Evolutionary conservation across 1,139 yeast species (phyloP).

Genomic region (Meyerozyma sp.): DNA sequence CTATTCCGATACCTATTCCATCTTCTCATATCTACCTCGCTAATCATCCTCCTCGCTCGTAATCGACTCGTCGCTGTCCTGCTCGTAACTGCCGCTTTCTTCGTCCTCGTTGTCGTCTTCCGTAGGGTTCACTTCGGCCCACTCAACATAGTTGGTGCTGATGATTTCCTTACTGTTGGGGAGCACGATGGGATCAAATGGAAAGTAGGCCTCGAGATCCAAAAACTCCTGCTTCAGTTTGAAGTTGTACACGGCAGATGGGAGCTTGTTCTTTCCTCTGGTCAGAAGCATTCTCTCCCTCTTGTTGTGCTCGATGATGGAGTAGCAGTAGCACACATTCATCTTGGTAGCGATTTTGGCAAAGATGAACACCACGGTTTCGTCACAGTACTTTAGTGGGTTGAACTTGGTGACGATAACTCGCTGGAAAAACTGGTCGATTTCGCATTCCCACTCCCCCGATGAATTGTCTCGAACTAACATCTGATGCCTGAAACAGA

Average conservation of each 20-base stretch:
- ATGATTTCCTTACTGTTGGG: conserved; percentile 51
- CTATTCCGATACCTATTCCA: too few relatives aligned
- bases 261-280: conserved; percentile 20
- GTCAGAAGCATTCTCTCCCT: conserved; percentile 50
- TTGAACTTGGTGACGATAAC: conserved; percentile 84
- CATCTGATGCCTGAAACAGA: conserved; percentile 75
- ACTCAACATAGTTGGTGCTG: conserved; percentile 59
- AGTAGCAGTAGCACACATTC: conserved; percentile 88
- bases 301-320: conserved; percentile 87
- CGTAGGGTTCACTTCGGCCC: conserved; percentile 53
- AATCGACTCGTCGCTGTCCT: conserved; percentile 6
- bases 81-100: conserved; percentile 22
- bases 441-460: conserved; percentile 70
- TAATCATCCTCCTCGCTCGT: conserved; percentile 6
- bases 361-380: conserved; percentile 88
- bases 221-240: conserved; percentile 70
- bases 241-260: conserved; percentile 36
- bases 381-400: conserved; percentile 90
- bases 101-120: conserved; percentile 68
- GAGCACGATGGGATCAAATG: conserved; percentile 87
- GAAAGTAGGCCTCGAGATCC: conserved; percentile 88
- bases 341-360: conserved; percentile 89
- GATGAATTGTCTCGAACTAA: conserved; percentile 36
- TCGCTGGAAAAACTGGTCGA: conserved; percentile 84
- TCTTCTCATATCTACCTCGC: background rate